Percentiles rank a stretch among this genome's conserved stretches.
Conservation (phyloP, 768 basidiomycete species). For the Phlegmacium glaucopus region DNA sequence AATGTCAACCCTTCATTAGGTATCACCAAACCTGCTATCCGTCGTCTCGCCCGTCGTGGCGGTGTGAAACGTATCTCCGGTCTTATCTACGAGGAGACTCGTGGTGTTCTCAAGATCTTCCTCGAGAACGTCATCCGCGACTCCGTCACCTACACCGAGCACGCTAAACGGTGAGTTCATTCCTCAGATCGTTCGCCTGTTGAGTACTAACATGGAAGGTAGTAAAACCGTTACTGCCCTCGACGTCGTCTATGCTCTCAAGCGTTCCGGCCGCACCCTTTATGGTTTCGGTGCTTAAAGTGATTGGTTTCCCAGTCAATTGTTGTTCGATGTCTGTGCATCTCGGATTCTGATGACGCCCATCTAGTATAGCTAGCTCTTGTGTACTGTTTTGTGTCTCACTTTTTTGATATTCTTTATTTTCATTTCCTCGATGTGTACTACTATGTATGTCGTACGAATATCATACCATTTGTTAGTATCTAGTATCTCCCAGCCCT, state of each 20-base stretch:
- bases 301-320: too few species aligned
- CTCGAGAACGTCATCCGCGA: conserved; percentile 78
- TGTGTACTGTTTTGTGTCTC: neutral
- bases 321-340: too few species aligned
- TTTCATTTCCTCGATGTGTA: conserved; percentile 8
- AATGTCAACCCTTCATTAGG: conserved; percentile 15
- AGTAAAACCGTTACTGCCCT: conserved; percentile 86
- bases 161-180: conserved; percentile 68
- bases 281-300: conserved; percentile 78
- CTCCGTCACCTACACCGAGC: conserved; percentile 92
- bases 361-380: neutral
- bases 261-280: conserved; percentile 73
- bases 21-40: conserved; percentile 63
- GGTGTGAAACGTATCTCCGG: conserved; percentile 80
- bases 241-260: conserved; percentile 76
- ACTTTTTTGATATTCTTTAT: neutral
- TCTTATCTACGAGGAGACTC: conserved; percentile 80
- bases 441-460: conserved; percentile 10
- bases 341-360: too few species aligned
- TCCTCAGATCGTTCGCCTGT: neutral
- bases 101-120: conserved; percentile 76
- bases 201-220: conserved; percentile 4
- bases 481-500: neutral
- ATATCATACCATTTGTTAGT: neutral
- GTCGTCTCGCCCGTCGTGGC: conserved; percentile 81